Evolutionary conservation across 2,329 filamentous ascomycete species (phyloP).

Genomic region (Trichoderma afroharzianum): DNA sequence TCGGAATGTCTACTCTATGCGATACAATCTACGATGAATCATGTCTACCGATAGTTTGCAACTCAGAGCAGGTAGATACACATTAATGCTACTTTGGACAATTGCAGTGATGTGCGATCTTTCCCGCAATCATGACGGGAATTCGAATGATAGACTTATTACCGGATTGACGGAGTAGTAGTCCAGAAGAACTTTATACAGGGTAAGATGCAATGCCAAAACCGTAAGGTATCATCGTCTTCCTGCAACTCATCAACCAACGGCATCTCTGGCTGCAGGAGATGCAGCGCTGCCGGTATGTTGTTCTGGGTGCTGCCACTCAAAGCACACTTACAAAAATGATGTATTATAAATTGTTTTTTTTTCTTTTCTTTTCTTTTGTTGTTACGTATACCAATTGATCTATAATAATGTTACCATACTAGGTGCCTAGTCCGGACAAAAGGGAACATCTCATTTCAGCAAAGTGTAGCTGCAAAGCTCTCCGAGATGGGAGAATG

Average conservation of each 20-base stretch:
- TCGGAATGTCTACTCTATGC: not conserved
- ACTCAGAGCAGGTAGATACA: not conserved
- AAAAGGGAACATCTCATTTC: not conserved
- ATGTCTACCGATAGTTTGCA: not conserved
- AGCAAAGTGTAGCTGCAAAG: not conserved
- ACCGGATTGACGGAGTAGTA: not conserved
- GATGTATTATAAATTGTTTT: not conserved
- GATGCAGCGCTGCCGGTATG: not conserved
- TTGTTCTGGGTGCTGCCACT: not conserved
- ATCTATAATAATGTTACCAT: not conserved
- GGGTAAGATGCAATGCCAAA: not conserved
- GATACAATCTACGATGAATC: not conserved
- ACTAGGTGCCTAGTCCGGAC: not conserved
- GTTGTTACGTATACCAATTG: not conserved
- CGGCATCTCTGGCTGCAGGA: not conserved
- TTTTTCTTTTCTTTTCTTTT: not conserved
- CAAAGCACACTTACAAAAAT: not conserved
- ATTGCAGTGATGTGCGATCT: not conserved
- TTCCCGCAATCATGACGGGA: not conserved
- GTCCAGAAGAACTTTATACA: not conserved
- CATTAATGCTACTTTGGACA: not conserved
- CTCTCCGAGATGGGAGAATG: not conserved
- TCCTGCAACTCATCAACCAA: not conserved
- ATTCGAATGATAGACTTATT: not conserved
- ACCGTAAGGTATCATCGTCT: not conserved